These are phyloP conservation scores for Coccinonectria pachysandricola DNA, from an alignment of 2,329 filamentous ascomycete species.

Conservation along the genomic window DNA sequence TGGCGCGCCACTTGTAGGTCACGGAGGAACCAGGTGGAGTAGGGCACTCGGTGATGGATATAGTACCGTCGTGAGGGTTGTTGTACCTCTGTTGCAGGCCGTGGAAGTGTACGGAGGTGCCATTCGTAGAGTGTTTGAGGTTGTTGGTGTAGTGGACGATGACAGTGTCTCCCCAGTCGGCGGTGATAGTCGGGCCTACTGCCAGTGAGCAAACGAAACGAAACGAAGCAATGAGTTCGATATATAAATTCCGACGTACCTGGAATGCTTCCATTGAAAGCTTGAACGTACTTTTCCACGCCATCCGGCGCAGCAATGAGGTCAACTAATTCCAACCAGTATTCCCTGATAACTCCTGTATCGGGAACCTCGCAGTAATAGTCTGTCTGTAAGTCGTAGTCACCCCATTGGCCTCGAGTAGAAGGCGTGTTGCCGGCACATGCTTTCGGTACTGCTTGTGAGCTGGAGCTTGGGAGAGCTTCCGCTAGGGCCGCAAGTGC, in stretches of 20 bases:
- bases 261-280: constrained; percentile 48
- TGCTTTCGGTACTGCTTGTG: neutral
- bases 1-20: constrained; percentile 48
- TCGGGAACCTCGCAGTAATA: constrained; percentile 30
- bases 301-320: constrained; percentile 36
- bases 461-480: constrained; percentile 1
- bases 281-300: constrained; percentile 26
- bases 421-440: constrained; percentile 21
- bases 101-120: constrained; percentile 54
- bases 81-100: constrained; percentile 47
- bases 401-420: constrained; percentile 32
- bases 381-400: constrained; percentile 38
- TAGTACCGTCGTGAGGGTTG: constrained; percentile 47
- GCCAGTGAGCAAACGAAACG: no score
- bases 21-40: constrained; percentile 38
- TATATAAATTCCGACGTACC: no score
- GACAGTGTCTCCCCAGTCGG: constrained; percentile 40
- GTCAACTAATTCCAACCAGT: constrained; percentile 33
- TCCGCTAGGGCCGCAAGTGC: no score
- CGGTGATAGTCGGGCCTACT: constrained; percentile 46
- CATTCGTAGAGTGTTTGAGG: constrained; percentile 33
- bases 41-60: constrained; percentile 38
- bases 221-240: no score
- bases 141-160: constrained; percentile 45
- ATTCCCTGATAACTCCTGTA: constrained; percentile 41